Conservation (phyloP, 805 yeast species). For the Pichia nakasei region DNA sequence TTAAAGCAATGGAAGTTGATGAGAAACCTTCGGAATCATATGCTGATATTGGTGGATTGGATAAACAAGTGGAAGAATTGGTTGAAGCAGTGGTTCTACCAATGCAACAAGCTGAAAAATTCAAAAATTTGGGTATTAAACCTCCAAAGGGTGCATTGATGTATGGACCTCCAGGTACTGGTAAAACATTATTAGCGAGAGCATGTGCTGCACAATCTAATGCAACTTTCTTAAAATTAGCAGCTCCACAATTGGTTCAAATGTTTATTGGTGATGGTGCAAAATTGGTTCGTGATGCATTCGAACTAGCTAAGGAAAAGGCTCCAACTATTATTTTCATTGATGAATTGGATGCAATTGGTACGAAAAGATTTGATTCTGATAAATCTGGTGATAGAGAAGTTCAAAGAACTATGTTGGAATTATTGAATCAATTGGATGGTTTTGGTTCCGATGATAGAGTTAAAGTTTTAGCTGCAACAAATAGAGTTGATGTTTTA, state of each 20-base stretch:
- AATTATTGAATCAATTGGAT: slow-evolving; percentile 90
- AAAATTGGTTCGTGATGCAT: slow-evolving; percentile 92
- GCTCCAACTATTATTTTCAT: slow-evolving; percentile 97
- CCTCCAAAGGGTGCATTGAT: slow-evolving; percentile 98
- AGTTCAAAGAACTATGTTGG: slow-evolving; percentile 99
- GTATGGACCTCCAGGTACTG: slow-evolving; percentile 99
- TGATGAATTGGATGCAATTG: slow-evolving; percentile 98
- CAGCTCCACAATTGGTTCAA: slow-evolving; percentile 97
- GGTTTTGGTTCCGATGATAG: slow-evolving; percentile 97
- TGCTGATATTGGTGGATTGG: slow-evolving; percentile 96
- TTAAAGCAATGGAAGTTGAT: slow-evolving; percentile 98
- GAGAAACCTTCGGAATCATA: slow-evolving; percentile 97
- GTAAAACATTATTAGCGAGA: slow-evolving; percentile 92
- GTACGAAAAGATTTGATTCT: slow-evolving; percentile 95
- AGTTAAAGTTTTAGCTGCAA: slow-evolving; percentile 95
- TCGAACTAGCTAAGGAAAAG: slow-evolving; percentile 93
- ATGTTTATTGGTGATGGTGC: slow-evolving; percentile 99
- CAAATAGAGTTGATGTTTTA: slow-evolving; percentile 93
- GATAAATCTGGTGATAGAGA: slow-evolving; percentile 97
- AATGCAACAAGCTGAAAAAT: slow-evolving; percentile 96
- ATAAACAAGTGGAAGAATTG: slow-evolving; percentile 95
- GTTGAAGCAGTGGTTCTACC: slow-evolving; percentile 98
- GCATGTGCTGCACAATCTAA: slow-evolving; percentile 99
- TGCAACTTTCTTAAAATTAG: slow-evolving; percentile 91
- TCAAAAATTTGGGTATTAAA: slow-evolving; percentile 86